These are phyloP conservation scores for Neonothopanus nambi DNA, from an alignment of 1,284 basidiomycete species.

Conservation along the genomic window DNA sequence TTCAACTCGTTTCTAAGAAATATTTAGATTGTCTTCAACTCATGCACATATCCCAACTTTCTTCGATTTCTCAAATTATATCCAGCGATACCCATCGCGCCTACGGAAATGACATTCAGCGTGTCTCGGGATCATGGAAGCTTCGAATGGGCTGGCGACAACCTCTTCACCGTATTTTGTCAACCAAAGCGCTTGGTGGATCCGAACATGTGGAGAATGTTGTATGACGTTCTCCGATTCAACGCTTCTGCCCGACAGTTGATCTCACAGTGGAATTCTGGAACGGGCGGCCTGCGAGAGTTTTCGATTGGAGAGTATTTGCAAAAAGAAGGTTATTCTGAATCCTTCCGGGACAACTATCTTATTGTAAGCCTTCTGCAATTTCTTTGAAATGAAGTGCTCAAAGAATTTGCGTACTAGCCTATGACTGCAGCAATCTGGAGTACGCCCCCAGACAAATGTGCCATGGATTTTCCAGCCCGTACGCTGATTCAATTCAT, in stretches of 20 bases:
- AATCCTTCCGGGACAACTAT: slow-evolving; percentile 75
- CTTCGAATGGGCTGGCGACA: slow-evolving; percentile 78
- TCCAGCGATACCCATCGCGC: slow-evolving; percentile 49
- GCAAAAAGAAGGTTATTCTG: slow-evolving; percentile 64
- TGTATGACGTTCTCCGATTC: slow-evolving; percentile 80
- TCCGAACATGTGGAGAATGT: slow-evolving; percentile 69
- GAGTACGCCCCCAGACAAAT: slow-evolving; percentile 77
- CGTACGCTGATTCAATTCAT: slow-evolving; percentile 73
- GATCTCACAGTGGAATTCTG: slow-evolving; percentile 28
- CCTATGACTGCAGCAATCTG: slow-evolving; percentile 84
- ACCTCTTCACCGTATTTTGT: slow-evolving; percentile 62
- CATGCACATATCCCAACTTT: slow-evolving; percentile 82
- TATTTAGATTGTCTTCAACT: slow-evolving; percentile 76
- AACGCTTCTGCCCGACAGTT: slow-evolving; percentile 63
- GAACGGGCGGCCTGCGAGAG: slow-evolving; percentile 30
- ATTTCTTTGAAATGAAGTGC: neutral
- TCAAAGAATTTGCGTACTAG: slow-evolving; percentile 48
- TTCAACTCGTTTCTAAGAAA: neutral
- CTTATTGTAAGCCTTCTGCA: slow-evolving; percentile 59
- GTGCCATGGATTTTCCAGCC: slow-evolving; percentile 72
- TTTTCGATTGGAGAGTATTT: slow-evolving; percentile 74
- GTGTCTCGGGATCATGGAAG: slow-evolving; percentile 66
- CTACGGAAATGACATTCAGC: slow-evolving; percentile 80
- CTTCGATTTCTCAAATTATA: slow-evolving; percentile 65
- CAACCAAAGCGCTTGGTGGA: slow-evolving; percentile 64